Evolutionary conservation across 768 basidiomycete genomes (phyloP), one percentile per base, ranked within the genome.

Genomic region (Lactifluus volemus): DNA sequence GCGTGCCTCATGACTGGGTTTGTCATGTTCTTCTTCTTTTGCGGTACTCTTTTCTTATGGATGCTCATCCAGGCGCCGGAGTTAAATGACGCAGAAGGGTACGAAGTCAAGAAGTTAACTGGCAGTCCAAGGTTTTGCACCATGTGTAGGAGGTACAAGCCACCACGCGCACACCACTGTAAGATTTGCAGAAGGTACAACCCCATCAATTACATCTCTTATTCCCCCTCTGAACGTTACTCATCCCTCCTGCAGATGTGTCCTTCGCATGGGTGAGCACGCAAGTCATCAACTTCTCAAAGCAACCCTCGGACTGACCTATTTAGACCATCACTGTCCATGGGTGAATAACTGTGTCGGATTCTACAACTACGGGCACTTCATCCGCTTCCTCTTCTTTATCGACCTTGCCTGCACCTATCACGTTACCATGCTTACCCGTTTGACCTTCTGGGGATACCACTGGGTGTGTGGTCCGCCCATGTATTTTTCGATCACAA

Each of bases 261-360:
- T 96, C 39, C 81, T 97, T 57, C 85, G 91, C 50, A 96, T 97
- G 92, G 92, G 92, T 86, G 71, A 65, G 82, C 63, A 41, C 12
- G 12, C 38, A 10, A 4, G 29, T 14, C 41, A 17, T 49, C 25
- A 47, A 21, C 48, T 19, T 39, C 42, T 47, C 15, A 21, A 12
- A 15, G 32, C 19, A 5, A 54, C 44, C 12, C 10, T 17, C 53
- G 12, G 45, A 14, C 2, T 17, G 39, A 15, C 39, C 12, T 55
- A 57, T 61, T 69, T 29, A 92, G 91, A 93, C 70, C 91, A 93
- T 68, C 91, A 93, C 69, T 92, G 91, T 70, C 92, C 91, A 7
- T 95, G 91, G 92, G 84, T 93, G 36, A 87, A 92, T 71, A 98
- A 94, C 67, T 96, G 95, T 69, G 88, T 99, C 64, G 97, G 97